Evolutionary conservation across 2,329 filamentous ascomycete genomes (phyloP), one percentile per base, ranked within the genome.

Genomic region (Colletotrichum gigasporum): DNA sequence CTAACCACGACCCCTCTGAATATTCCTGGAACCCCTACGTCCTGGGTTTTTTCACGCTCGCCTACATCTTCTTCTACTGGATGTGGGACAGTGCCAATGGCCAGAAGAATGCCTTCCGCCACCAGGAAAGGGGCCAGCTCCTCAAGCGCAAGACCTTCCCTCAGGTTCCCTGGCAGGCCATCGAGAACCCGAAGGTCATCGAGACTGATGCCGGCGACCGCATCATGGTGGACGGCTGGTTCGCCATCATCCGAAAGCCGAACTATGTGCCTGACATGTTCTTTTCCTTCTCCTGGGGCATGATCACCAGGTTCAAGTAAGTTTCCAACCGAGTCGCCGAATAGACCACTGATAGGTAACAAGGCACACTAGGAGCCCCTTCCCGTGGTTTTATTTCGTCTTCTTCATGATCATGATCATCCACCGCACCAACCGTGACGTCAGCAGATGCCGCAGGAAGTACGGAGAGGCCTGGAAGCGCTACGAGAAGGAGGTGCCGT

Each of bases 321-420:
- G 72, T 70, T 22, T 3, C 9, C 2, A 16, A 16, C 14, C 35
- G 9, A n/a, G 35, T n/a, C n/a, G n/a, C n/a, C n/a, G 3, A 39
- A 16, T n/a, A 9, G 5, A 1, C 16, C 8, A 14, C 35, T 28
- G n/a, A 41, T 7, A 6, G 18, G 9, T 28, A 12, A 18, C 4
- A 14, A 1, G 10, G 9, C 3, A 20, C 37, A 4, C n/a, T 26
- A 76, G 75, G 70, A 93, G 90, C 71, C 92, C 92, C 0, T 95
- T 96, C 78, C 93, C 93, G 0, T 97, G 93, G 92, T 96, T 97
- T 78, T 96, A 96, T 73, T 91, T 92, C 0, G 76, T 92, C 45
- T 97, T 97, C 83, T 97, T 97, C 76, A 82, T 82, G 34, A 80
- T 81, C 69, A 96, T 96, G 92, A 96, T 96, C 73, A 82, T 88